Evolutionary conservation across 1,284 basidiomycete genomes (phyloP).

Genomic region (Cryptococcus floricola): DNA sequence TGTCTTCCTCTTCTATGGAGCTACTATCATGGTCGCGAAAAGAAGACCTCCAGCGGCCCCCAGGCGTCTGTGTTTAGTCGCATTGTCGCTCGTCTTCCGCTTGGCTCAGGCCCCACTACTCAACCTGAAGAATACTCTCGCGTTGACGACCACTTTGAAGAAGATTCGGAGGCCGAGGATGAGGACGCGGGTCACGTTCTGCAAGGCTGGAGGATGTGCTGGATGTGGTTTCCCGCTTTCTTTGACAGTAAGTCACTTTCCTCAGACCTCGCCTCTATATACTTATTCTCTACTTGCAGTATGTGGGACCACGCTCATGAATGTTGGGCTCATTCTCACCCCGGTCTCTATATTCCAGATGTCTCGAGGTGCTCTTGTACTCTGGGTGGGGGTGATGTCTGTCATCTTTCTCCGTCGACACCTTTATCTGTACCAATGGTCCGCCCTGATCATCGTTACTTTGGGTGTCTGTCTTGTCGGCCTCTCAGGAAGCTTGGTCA

Average conservation of each 20-base stretch:
- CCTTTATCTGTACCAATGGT: conserved; percentile 60
- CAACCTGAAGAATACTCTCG: conserved; percentile 25
- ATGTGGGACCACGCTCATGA: conserved; percentile 70
- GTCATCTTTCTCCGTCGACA: conserved; percentile 82
- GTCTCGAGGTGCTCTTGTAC: conserved; percentile 92
- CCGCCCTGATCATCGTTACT: conserved; percentile 87
- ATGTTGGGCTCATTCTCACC: conserved; percentile 87
- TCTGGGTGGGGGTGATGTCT: conserved; percentile 91
- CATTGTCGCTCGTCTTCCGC: conserved; percentile 18
- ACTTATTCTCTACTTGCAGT: conserved; percentile 17
- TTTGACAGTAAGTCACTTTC: conserved; percentile 43
- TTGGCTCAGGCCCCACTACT: conserved; percentile 15
- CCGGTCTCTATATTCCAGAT: conserved; percentile 98
- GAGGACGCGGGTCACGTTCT: conserved; percentile 18
- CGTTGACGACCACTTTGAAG: conserved; percentile 14
- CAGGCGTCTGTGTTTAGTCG: conserved; percentile 23
- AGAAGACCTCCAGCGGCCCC: conserved; percentile 3
- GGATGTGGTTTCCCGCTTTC: conserved; percentile 49
- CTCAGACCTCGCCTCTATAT: neutral
- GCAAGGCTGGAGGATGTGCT: conserved; percentile 36
- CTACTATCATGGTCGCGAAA: conserved; percentile 32
- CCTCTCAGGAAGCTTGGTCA: conserved; percentile 80
- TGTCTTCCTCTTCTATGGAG: conserved; percentile 76
- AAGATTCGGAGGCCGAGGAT: conserved; percentile 14
- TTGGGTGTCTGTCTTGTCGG: conserved; percentile 86